Evolutionary conservation across 1,284 basidiomycete genomes (phyloP), one percentile per base, ranked within the genome.

Genomic region (Irpex sp.): DNA sequence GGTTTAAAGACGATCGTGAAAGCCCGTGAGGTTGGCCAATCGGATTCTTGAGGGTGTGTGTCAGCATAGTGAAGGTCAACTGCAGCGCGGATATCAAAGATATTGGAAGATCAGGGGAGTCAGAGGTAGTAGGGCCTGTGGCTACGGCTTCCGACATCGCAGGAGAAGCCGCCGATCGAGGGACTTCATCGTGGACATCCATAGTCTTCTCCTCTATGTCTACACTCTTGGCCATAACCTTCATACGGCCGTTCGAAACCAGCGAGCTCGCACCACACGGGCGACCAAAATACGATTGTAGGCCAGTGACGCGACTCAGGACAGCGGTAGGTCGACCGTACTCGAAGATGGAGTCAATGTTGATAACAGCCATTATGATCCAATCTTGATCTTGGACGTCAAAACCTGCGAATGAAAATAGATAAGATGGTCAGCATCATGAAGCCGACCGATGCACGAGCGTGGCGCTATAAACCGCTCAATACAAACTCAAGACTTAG

Each of bases 321-420:
- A 93, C 75, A 3, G 93, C 88, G 13, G 81, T 83, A 1, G 88
- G 82, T 17, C 87, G 81, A 31, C 96, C 95, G 69, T 96, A 98
- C 76, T 98, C 95, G 68, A 98, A 80, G 9, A 97, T 74, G 0
- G 92, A 84, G 3, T 87, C 83, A 17, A 98, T 82, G 73, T 97
- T 97, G 70, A 93, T 81, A 39, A 90, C 79, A 0, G 86, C 95
- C 92, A 98, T 96, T 89, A 97, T 94, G 68, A 94, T 91, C 97
- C 97, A 99, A 65, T 94, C 92, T 21, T 90, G 87, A 72, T 95
- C 94, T 59, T 93, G 86, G 2, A 86, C 83, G 39, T 71, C 71
- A 62, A 68, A 68, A 36, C 69, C 72, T 73, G 60, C 31, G 8
- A 53, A 31, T 31, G 21, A 33, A 13, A 19, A 15, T 7, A 50